Evolutionary conservation across 805 yeast genomes (phyloP).

Genomic region (Kazachstania viticola): DNA sequence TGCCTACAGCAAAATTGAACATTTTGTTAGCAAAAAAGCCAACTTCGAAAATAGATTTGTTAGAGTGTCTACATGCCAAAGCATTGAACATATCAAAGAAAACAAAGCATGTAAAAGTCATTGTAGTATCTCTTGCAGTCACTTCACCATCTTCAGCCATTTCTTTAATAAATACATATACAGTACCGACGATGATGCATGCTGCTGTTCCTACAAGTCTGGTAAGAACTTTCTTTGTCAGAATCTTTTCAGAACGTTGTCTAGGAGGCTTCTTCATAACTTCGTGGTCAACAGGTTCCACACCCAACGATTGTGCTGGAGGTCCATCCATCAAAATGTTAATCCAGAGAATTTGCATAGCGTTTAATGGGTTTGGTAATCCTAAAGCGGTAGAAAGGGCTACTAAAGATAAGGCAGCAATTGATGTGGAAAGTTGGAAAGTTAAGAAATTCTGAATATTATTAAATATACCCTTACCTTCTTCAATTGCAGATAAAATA

Average conservation of each 20-base stretch:
- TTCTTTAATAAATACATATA: slow-evolving; percentile 75
- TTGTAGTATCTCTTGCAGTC: slow-evolving; percentile 93
- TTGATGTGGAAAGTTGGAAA: slow-evolving; percentile 90
- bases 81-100: slow-evolving; percentile 96
- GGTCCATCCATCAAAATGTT: slow-evolving; percentile 98
- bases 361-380: slow-evolving; percentile 87
- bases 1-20: slow-evolving; percentile 88
- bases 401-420: slow-evolving; percentile 84
- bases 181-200: slow-evolving; percentile 74
- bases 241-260: slow-evolving; percentile 70
- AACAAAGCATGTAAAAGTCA: slow-evolving; percentile 97
- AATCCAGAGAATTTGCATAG: slow-evolving; percentile 98
- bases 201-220: slow-evolving; percentile 68
- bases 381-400: slow-evolving; percentile 81
- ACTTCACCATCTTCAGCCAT: slow-evolving; percentile 68
- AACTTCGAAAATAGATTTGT: slow-evolving; percentile 71
- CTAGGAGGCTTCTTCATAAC: slow-evolving; percentile 97
- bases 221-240: slow-evolving; percentile 56
- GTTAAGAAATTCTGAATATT: slow-evolving; percentile 92
- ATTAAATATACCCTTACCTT: slow-evolving; percentile 94
- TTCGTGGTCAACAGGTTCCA: slow-evolving; percentile 92
- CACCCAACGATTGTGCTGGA: slow-evolving; percentile 95
- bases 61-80: slow-evolving; percentile 76
- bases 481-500: slow-evolving; percentile 85
- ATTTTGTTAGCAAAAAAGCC: slow-evolving; percentile 71